phyloP scores from a whole-genome alignment of 2,329 filamentous ascomycete genomes.

The Bipolaris victoriae region DNA sequence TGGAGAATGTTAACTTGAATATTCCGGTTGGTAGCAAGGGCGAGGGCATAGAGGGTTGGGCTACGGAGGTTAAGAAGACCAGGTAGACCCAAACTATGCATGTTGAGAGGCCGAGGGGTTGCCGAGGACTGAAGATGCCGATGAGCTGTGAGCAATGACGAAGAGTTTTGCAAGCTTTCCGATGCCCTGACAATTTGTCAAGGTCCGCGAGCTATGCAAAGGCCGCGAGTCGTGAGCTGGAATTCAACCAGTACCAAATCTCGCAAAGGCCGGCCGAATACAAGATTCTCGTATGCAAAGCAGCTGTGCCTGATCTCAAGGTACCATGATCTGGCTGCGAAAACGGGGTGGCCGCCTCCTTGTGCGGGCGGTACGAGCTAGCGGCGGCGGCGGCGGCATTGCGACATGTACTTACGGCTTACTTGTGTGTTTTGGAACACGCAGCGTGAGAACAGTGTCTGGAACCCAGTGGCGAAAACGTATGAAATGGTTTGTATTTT shows the following conservation, averaged over 20 bases:
- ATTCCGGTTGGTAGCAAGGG: constrained; percentile 81
- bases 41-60: constrained; percentile 94
- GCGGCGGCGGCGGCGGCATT: not conserved
- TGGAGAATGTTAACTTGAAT: constrained; percentile 78
- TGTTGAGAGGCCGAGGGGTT: not conserved
- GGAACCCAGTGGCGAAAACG: not conserved
- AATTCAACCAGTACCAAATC: not conserved
- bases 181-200: not conserved
- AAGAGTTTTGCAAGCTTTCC: constrained; percentile 2
- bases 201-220: not conserved
- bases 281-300: not conserved
- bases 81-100: constrained; percentile 26
- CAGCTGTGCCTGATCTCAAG: not conserved
- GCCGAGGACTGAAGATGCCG: not conserved
- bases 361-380: not conserved
- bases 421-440: not conserved
- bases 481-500: not conserved
- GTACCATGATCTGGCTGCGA: not conserved
- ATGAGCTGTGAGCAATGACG: constrained; percentile 5
- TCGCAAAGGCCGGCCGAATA: not conserved
- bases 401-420: not conserved
- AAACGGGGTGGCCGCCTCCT: not conserved
- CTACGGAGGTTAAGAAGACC: constrained; percentile 76
- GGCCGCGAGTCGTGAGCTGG: not conserved
- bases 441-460: not conserved